Conservation (phyloP, 148 eudicot genomes). For the Camellia japonica region DNA sequence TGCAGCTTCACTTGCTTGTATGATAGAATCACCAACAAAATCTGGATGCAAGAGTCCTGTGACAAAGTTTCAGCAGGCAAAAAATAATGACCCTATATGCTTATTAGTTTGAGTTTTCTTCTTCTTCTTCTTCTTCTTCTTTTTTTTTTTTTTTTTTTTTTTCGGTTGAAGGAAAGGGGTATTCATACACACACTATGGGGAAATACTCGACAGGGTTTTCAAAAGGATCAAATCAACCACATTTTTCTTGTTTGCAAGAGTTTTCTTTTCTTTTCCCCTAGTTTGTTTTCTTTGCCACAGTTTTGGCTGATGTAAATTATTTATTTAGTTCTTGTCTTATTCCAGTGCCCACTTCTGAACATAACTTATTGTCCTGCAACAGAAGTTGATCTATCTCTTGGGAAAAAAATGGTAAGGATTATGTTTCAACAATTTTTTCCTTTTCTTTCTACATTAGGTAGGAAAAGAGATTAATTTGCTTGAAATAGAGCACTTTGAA, state of each 20-base stretch:
- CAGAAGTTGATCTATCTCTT: slow-evolving; percentile 67
- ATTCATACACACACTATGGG: too few relatives aligned
- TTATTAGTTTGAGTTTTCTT: not conserved
- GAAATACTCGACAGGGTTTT: not conserved
- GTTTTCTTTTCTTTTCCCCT: too few relatives aligned
- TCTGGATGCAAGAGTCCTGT: slow-evolving; percentile 46
- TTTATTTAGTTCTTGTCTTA: not conserved
- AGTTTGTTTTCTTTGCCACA: not conserved
- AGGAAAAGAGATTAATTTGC: not conserved
- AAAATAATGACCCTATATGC: slow-evolving; percentile 8
- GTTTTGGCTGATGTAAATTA: not conserved
- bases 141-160: too few relatives aligned
- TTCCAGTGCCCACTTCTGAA: slow-evolving; percentile 91
- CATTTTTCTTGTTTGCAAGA: not conserved
- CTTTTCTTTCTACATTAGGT: not conserved
- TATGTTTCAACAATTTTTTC: not conserved
- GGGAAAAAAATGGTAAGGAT: slow-evolving; percentile 72
- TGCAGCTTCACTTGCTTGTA: slow-evolving; percentile 70
- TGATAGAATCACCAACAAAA: slow-evolving; percentile 55
- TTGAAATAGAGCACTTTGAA: not conserved
- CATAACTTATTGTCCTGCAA: slow-evolving; percentile 84
- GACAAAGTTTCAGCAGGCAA: slow-evolving; percentile 78
- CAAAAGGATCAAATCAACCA: not conserved
- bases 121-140: too few relatives aligned
- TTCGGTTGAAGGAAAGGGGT: too few relatives aligned